phyloP scores from a whole-genome alignment of 768 basidiomycete genomes.

The Hygrocybe coccinea region DNA sequence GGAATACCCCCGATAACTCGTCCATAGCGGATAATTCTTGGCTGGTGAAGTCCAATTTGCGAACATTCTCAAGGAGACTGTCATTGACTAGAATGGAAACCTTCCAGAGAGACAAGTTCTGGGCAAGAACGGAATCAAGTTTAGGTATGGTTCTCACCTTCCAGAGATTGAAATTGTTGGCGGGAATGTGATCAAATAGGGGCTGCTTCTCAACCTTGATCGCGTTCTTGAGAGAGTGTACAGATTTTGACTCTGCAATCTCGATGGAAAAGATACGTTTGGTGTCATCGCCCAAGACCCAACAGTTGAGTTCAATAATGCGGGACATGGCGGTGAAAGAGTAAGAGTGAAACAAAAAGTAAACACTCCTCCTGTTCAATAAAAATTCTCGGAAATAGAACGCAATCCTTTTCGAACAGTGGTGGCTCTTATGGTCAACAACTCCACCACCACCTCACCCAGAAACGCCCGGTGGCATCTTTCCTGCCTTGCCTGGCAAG shows the following conservation, averaged over 20 bases:
- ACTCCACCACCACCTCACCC: no score
- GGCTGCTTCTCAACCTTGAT: background rate
- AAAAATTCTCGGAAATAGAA: no score
- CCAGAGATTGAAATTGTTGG: background rate
- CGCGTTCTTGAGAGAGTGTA: background rate
- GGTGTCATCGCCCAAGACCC: background rate
- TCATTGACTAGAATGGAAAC: conserved; percentile 3
- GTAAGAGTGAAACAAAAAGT: no score
- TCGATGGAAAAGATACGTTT: background rate
- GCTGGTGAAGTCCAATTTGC: background rate
- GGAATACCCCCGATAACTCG: background rate
- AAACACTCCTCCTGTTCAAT: no score
- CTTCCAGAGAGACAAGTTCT: conserved; percentile 3
- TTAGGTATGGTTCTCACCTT: no score
- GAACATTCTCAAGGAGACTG: conserved; percentile 2
- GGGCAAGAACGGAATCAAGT: background rate
- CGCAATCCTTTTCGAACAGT: no score
- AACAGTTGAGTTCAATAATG: background rate
- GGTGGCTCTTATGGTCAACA: no score
- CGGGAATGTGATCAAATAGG: no score
- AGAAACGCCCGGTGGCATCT: no score
- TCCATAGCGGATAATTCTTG: conserved; percentile 2
- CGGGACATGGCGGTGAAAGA: background rate
- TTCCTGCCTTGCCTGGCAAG: conserved; percentile 22
- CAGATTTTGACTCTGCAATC: background rate